Conservation (phyloP, 768 basidiomycete species). For the Agaricus bisporus region DNA sequence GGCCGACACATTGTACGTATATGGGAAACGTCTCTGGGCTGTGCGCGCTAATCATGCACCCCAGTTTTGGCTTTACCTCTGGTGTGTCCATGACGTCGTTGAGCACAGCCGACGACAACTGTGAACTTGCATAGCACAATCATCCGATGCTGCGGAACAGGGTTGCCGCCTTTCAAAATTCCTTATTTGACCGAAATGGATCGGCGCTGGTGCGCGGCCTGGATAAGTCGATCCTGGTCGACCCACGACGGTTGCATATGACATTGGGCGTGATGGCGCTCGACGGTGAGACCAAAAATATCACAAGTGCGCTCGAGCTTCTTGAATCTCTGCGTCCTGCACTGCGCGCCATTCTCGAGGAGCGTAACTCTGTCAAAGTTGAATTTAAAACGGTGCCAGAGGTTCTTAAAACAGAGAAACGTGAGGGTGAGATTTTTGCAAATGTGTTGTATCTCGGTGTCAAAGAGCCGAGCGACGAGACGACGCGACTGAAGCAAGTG, state of each 20-base stretch:
- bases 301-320: conserved; percentile 36
- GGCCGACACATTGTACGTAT: conserved; percentile 28
- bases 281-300: conserved; percentile 24
- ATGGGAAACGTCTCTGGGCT: background rate
- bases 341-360: conserved; percentile 35
- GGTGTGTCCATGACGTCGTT: conserved; percentile 14
- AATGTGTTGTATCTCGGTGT: conserved; percentile 58
- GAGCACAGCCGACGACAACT: background rate
- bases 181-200: conserved; percentile 31
- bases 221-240: conserved; percentile 53
- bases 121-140: conserved; percentile 19
- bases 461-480: conserved; percentile 20
- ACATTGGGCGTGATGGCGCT: conserved; percentile 74
- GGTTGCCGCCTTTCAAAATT: conserved; percentile 31
- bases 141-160: conserved; percentile 30
- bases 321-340: conserved; percentile 33
- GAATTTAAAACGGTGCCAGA: conserved; percentile 39
- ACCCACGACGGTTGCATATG: conserved; percentile 56
- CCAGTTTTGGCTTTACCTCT: conserved; percentile 28
- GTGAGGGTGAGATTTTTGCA: conserved; percentile 28
- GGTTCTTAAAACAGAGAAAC: conserved; percentile 29
- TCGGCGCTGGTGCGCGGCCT: conserved; percentile 40
- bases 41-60: background rate
- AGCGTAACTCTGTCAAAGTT: conserved; percentile 19
- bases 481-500: conserved; percentile 20